Percentiles rank a stretch among this genome's conserved stretches.
phyloP scores from a whole-genome alignment of 169 alveolate species.

The Plasmodium ovale region DNA sequence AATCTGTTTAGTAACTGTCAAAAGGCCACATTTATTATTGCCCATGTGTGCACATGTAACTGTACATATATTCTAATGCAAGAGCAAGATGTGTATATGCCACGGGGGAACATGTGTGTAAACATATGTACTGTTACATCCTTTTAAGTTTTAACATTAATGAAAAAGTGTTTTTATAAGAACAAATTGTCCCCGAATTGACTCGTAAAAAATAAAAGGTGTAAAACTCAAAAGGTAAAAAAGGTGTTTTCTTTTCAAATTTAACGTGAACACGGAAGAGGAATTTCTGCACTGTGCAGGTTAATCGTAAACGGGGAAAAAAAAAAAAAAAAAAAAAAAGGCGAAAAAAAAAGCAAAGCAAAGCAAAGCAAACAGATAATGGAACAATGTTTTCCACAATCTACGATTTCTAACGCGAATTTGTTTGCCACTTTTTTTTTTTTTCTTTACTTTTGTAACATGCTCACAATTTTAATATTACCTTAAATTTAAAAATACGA shows the following conservation, averaged over 20 bases:
- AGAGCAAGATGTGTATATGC: not conserved
- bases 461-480: not conserved
- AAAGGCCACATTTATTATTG: no score
- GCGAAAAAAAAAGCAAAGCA: no score
- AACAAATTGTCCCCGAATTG: not conserved
- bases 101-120: not conserved
- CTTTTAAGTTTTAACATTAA: no score
- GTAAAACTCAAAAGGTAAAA: no score
- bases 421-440: slow-evolving; percentile 6
- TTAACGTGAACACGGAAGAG: not conserved
- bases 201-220: not conserved
- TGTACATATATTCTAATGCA: not conserved
- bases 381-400: not conserved
- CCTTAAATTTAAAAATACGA: not conserved
- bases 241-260: no score
- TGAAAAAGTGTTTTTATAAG: not conserved
- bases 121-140: not conserved
- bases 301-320: not conserved
- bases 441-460: not conserved
- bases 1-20: no score
- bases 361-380: no score
- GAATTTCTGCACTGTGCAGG: not conserved
- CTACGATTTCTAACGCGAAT: not conserved
- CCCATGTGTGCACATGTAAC: not conserved
- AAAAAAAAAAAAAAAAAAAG: no score